Base-by-base conservation (phyloP, 495 filamentous ascomycete genomes). In the Xylaria venustula region DNA sequence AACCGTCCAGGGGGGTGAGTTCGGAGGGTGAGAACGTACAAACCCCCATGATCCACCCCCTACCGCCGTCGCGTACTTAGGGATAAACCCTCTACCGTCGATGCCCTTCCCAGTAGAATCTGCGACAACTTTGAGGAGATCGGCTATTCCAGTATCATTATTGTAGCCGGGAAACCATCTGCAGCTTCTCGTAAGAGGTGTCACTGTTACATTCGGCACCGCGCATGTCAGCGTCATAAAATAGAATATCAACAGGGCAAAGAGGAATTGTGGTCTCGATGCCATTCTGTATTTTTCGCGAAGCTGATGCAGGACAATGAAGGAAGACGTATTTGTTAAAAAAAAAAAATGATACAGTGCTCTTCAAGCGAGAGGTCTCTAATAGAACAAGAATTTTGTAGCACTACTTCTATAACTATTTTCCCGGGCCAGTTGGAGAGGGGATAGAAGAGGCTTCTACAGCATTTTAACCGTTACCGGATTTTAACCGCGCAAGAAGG, bases 21-120 rank as follows among this genome's bases (percentile, higher is more conserved):
- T 5, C 30, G 30, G 30, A 34, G n/a, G n/a, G n/a, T n/a, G n/a
- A n/a, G 30, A 40, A 44, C 52, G 19, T 63, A 68, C 66, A 34
- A 68, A 68, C 17, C 66, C 66, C 66, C 66, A 68, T 22, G 45
- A 60, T 1, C 66, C 63, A 15, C 66, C 63, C 4, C 66, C 66
- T 15, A 65, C 63, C 7, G 66, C 66, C 17, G 50, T 65, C 5
- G 66, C 59, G 28, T 57, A 68, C 25, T 58, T 55, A 6, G 66
- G 66, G 6, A 50, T 30, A 17, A 68, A 68, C 20, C 22, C 47
- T 40, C 52, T 54, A 8, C 66, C 66, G 25, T 68, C 66, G 6
- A 58, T 17, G 6, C 47, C 46, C 34, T 11, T 52, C 6, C 66
- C 62, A 3, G 60, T 63, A 2, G 62, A 65, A 48, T 62, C 63